Evolutionary conservation across 176 grass and related monocot genomes (phyloP), one percentile per base, ranked within the genome.

Genomic region (Alopecurus myosuroides): DNA sequence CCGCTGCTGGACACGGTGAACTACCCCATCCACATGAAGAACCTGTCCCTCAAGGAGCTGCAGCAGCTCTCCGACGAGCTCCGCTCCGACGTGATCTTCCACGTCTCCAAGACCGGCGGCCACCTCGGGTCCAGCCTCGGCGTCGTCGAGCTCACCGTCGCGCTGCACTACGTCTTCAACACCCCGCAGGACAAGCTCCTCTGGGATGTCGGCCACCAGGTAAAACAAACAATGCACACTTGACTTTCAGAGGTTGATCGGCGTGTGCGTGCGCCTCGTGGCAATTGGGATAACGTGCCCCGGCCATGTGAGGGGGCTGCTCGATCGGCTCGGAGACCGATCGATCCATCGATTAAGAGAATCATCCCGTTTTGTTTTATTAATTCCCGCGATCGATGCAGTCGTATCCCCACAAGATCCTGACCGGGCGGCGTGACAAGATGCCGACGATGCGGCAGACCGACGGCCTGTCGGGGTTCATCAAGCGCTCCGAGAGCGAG

Each of bases 121-220:
- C 97, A 98, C 83, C 97, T 98, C 31, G 97, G 97, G 28, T 98
- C 97, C 40, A 95, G 91, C 80, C 91, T 98, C 9, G 97, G 97
- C 71, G 97, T 98, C 3, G 91, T 98, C 0, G 97, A 98, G 88
- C 86, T 98, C 80, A 98, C 97, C 7, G 91, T 98, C 28, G 97
- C 97, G 39, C 89, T 99, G 33, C 97, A 99, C 88, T 91, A 95
- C 74, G 89, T 99, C 49, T 99, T 99, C 85, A 94, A 96, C 87
- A 85, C 91, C 1, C 97, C 97, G 0, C 87, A 89, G 81, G 97
- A 99, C 86, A 95, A 85, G 84, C 88, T 99, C 48, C 90, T 99
- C 23, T 99, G 97, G 97, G 97, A 99, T 81, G 93, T 99, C 49
- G 97, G 97, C 15, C 97, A 99, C 84, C 97, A 98, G 91, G 97